These are phyloP conservation scores for Helotiales sp. DNA, from an alignment of 2,329 filamentous ascomycete genomes.

Conservation along the genomic window DNA sequence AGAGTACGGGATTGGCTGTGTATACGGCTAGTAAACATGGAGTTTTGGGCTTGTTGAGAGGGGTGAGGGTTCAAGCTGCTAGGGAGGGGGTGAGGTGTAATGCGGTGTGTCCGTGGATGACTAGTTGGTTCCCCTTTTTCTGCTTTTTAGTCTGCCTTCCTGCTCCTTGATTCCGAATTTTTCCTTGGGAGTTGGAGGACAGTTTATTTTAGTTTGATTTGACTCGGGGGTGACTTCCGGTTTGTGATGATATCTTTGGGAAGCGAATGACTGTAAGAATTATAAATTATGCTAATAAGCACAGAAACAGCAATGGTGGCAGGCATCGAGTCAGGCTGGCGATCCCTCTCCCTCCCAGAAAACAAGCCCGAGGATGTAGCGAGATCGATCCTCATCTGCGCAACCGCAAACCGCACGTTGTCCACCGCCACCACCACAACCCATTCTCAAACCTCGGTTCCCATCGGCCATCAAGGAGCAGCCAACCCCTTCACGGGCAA, in stretches of 20 bases:
- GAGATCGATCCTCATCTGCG: constrained; percentile 17
- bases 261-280: too few species aligned
- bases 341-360: constrained; percentile 6
- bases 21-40: constrained; percentile 33
- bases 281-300: too few species aligned
- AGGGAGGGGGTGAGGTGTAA: constrained; percentile 35
- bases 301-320: constrained; percentile 27
- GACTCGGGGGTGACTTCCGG: too few species aligned
- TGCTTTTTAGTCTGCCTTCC: background rate
- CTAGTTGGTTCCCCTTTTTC: constrained; percentile 22
- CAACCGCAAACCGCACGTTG: constrained; percentile 17
- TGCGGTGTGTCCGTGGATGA: constrained; percentile 35
- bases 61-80: constrained; percentile 22
- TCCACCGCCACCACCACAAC: too few species aligned
- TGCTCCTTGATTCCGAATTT: background rate
- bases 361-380: constrained; percentile 19
- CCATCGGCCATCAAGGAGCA: constrained; percentile 9
- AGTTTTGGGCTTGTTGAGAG: constrained; percentile 31
- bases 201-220: background rate
- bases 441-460: too few species aligned
- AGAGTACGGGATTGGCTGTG: constrained; percentile 26
- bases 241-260: too few species aligned
- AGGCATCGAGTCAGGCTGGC: constrained; percentile 27
- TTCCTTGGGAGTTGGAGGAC: background rate
- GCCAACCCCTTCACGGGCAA: constrained; percentile 24